phyloP scores from a whole-genome alignment of 1,284 basidiomycete genomes.

The Naganishia albida region DNA sequence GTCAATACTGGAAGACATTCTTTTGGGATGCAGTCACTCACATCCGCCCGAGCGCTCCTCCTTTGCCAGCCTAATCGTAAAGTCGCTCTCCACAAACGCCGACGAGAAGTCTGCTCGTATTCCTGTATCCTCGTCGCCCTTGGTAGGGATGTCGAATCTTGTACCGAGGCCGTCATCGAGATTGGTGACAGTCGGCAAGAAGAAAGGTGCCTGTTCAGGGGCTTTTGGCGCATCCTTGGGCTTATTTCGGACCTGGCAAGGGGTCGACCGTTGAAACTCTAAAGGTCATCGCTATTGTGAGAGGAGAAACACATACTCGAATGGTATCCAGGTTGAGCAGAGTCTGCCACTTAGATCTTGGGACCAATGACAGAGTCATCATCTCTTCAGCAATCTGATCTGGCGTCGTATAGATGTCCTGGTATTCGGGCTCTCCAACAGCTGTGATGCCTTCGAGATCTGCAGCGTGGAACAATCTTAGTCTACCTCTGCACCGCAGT shows the following conservation, averaged over 20 bases:
- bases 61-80: conserved; percentile 65
- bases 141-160: conserved; percentile 65
- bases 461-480: conserved; percentile 46
- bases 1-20: not conserved
- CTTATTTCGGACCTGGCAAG: conserved; percentile 81
- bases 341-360: conserved; percentile 93
- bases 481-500: not conserved
- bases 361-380: conserved; percentile 86
- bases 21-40: conserved; percentile 55
- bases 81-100: conserved; percentile 69
- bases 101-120: conserved; percentile 61
- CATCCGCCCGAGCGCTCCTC: conserved; percentile 67
- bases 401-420: conserved; percentile 77
- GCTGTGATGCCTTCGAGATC: conserved; percentile 66
- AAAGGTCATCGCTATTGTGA: conserved; percentile 24
- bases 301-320: conserved; percentile 60
- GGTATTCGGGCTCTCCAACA: conserved; percentile 61
- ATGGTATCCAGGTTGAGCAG: conserved; percentile 94
- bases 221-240: conserved; percentile 93
- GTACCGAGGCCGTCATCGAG: conserved; percentile 68
- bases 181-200: conserved; percentile 74
- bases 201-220: conserved; percentile 94
- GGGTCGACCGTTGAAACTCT: not conserved
- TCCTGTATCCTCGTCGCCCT: conserved; percentile 52
- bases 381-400: conserved; percentile 80